A percentile compares a stretch with the other conserved stretches of the same genome.
phyloP scores from a whole-genome alignment of 176 grass and related monocot genomes.

The Avena insularis region DNA sequence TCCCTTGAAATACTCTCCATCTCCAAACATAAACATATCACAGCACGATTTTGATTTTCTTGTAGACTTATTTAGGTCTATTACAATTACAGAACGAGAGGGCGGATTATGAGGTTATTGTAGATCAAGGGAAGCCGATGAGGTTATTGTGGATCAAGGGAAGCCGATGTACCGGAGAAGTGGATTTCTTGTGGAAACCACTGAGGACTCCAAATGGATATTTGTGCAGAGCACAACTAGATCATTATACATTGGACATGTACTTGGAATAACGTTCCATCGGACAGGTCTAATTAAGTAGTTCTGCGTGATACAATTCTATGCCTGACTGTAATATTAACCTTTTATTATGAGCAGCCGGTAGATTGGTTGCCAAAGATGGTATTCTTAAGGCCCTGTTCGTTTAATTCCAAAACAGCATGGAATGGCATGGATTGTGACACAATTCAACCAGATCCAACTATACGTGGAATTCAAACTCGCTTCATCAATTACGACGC shows the following conservation, averaged over 20 bases:
- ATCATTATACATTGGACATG: constrained; percentile 79
- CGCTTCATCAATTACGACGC: too few species aligned
- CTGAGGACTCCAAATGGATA: constrained; percentile 93
- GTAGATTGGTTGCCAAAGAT: constrained; percentile 79
- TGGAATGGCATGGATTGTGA: too few species aligned
- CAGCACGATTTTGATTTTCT: neutral
- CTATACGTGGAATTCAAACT: too few species aligned
- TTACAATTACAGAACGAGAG: constrained; percentile 62
- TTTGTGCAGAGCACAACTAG: constrained; percentile 91
- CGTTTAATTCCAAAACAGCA: too few species aligned
- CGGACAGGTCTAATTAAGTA: neutral
- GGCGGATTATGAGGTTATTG: constrained; percentile 68
- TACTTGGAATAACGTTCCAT: constrained; percentile 24
- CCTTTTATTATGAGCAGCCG: constrained; percentile 52
- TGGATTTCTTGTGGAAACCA: constrained; percentile 54
- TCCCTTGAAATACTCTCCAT: neutral
- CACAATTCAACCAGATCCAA: too few species aligned
- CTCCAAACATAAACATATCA: neutral
- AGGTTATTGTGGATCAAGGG: constrained; percentile 67
- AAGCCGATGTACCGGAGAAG: constrained; percentile 67
- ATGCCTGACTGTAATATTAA: constrained; percentile 19
- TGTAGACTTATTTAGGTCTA: neutral
- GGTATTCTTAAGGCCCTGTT: constrained; percentile 51
- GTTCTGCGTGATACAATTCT: neutral
- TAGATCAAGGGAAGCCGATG: neutral